Evolutionary conservation across 164 flowering plant genomes (phyloP).

Genomic region (Platanus orientalis): DNA sequence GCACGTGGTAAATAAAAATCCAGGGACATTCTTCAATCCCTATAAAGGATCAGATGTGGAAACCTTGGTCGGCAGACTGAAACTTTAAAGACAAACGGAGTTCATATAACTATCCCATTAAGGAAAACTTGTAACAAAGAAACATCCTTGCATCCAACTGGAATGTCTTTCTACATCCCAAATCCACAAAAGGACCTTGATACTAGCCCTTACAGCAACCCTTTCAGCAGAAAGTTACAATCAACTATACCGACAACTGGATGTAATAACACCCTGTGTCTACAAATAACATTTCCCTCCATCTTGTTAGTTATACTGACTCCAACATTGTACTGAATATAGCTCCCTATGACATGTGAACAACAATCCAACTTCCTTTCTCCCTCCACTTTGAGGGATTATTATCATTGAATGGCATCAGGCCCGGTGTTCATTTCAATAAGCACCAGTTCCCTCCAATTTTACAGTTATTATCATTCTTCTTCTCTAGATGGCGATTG

Average conservation of each 20-base stretch:
- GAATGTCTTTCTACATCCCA: neutral
- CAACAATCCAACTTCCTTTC: neutral
- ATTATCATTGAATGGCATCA: neutral
- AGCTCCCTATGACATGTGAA: neutral
- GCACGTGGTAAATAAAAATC: neutral
- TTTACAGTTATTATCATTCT: neutral
- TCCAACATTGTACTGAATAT: neutral
- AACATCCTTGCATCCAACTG: neutral
- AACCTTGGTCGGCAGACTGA: neutral
- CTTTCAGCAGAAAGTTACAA: neutral
- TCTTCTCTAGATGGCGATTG: neutral
- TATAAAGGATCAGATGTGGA: neutral
- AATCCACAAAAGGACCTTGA: neutral
- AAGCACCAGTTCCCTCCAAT: neutral
- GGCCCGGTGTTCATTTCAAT: neutral
- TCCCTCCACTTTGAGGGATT: neutral
- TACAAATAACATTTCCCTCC: neutral
- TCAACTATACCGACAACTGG: neutral
- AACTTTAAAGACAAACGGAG: neutral
- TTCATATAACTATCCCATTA: neutral
- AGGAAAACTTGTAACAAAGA: neutral
- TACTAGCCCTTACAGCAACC: neutral
- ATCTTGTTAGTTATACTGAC: neutral
- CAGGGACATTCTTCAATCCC: neutral
- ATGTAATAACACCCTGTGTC: neutral